phyloP scores from a whole-genome alignment of 2,329 filamentous ascomycete species.

The Trichoderma pleuroti region DNA sequence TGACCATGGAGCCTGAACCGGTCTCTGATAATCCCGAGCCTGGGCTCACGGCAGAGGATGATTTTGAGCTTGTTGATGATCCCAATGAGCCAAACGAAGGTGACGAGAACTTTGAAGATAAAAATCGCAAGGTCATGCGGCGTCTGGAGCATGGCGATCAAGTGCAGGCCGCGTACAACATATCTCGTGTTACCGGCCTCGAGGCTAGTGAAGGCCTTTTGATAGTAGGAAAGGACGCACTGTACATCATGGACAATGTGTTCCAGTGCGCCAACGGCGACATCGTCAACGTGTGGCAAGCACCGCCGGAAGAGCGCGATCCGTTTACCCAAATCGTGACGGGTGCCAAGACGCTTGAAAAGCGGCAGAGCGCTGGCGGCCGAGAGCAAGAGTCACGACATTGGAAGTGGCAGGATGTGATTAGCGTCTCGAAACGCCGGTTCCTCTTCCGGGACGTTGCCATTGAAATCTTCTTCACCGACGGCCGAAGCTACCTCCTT shows the following conservation, averaged over 20 bases:
- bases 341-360: slow-evolving; percentile 58
- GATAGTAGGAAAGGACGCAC: slow-evolving; percentile 83
- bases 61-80: slow-evolving; percentile 94
- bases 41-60: slow-evolving; percentile 64
- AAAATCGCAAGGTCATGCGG: slow-evolving; percentile 96
- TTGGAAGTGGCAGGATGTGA: slow-evolving; percentile 92
- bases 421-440: slow-evolving; percentile 91
- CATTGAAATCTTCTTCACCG: slow-evolving; percentile 96
- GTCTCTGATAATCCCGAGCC: slow-evolving; percentile 24
- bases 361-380: slow-evolving; percentile 51
- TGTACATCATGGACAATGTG: slow-evolving; percentile 95
- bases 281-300: slow-evolving; percentile 95
- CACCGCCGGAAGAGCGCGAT: slow-evolving; percentile 85
- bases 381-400: slow-evolving; percentile 77
- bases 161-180: slow-evolving; percentile 91
- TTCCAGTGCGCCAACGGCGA: slow-evolving; percentile 94
- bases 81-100: slow-evolving; percentile 76
- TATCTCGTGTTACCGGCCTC: slow-evolving; percentile 88
- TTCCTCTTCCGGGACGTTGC: slow-evolving; percentile 95
- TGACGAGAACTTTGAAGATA: slow-evolving; percentile 83
- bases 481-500: slow-evolving; percentile 89
- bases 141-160: slow-evolving; percentile 86
- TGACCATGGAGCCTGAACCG: slow-evolving; percentile 25
- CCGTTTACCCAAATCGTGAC: slow-evolving; percentile 94
- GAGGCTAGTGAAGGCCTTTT: slow-evolving; percentile 92